These are phyloP conservation scores for Crataegus laevigata DNA, from an alignment of 306 rosid genomes.

Conservation along the genomic window DNA sequence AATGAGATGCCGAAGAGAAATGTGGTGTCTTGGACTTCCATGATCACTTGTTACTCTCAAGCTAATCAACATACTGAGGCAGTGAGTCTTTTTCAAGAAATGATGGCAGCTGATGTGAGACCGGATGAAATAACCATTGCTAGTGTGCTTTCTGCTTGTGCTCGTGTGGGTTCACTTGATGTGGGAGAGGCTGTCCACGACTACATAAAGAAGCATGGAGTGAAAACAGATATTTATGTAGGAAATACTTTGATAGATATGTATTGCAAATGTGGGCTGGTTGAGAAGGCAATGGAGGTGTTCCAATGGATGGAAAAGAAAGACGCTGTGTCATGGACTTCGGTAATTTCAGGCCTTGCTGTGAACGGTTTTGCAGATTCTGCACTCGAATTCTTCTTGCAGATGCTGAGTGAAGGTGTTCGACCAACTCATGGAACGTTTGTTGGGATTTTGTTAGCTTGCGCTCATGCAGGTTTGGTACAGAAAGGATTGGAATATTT, in stretches of 20 bases:
- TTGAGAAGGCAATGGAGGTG: conserved; percentile 64
- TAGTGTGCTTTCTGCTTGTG: conserved; percentile 83
- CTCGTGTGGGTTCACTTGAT: conserved; percentile 75
- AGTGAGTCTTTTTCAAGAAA: conserved; percentile 59
- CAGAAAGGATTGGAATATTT: conserved; percentile 66
- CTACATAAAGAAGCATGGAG: conserved; percentile 37
- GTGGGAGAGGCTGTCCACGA: conserved; percentile 63
- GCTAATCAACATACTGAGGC: conserved; percentile 52
- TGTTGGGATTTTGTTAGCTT: conserved; percentile 69
- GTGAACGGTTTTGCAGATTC: conserved; percentile 75
- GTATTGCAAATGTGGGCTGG: conserved; percentile 85
- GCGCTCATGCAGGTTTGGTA: conserved; percentile 78
- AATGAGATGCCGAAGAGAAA: conserved; percentile 55
- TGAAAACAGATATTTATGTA: conserved; percentile 57
- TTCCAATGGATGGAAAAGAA: conserved; percentile 55
- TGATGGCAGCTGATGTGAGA: conserved; percentile 71
- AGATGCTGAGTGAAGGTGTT: conserved; percentile 54
- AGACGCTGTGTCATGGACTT: conserved; percentile 68
- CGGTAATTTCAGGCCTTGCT: conserved; percentile 69
- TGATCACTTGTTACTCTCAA: conserved; percentile 74
- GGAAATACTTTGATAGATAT: conserved; percentile 74
- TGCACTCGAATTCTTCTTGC: conserved; percentile 49
- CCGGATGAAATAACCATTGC: conserved; percentile 64
- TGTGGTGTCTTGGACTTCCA: conserved; percentile 78
- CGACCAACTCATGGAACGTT: conserved; percentile 63